Conservation (phyloP, 805 yeast genomes). For the Yamadazyma philogaea region DNA sequence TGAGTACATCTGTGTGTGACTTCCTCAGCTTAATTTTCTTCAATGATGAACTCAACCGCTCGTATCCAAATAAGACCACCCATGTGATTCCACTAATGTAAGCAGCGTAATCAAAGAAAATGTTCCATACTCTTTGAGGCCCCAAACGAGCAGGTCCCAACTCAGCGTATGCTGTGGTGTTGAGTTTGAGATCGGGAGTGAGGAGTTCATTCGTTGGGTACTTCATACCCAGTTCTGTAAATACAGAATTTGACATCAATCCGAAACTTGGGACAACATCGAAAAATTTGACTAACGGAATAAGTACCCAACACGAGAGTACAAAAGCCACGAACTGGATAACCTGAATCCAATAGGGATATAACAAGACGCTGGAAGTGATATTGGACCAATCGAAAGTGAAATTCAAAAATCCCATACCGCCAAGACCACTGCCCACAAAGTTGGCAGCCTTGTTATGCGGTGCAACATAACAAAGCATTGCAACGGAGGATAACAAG, state of each 20-base stretch:
- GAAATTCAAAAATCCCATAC: constrained; percentile 48
- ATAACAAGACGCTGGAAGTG: constrained; percentile 47
- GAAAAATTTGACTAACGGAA: constrained; percentile 50
- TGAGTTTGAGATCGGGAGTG: constrained; percentile 38
- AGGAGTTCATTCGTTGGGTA: constrained; percentile 44
- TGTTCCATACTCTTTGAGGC: constrained; percentile 48
- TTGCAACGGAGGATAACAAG: constrained; percentile 46
- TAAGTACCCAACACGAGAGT: constrained; percentile 45
- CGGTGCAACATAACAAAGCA: constrained; percentile 50
- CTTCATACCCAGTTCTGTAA: constrained; percentile 32
- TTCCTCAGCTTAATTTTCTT: constrained; percentile 10
- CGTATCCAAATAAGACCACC: constrained; percentile 40
- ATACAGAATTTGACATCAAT: constrained; percentile 46
- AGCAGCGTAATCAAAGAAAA: constrained; percentile 53
- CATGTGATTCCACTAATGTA: constrained; percentile 47
- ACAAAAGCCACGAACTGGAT: constrained; percentile 48
- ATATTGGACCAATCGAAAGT: constrained; percentile 54
- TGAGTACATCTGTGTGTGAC: constrained; percentile 41
- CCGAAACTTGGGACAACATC: constrained; percentile 31
- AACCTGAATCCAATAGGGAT: constrained; percentile 52
- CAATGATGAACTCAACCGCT: constrained; percentile 20
- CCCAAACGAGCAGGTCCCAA: constrained; percentile 49
- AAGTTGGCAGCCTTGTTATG: constrained; percentile 38
- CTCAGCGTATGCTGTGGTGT: constrained; percentile 42
- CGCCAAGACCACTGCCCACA: constrained; percentile 52